Conservation (phyloP, 78 protist genomes). For the Dictyostelium firmibasis region DNA sequence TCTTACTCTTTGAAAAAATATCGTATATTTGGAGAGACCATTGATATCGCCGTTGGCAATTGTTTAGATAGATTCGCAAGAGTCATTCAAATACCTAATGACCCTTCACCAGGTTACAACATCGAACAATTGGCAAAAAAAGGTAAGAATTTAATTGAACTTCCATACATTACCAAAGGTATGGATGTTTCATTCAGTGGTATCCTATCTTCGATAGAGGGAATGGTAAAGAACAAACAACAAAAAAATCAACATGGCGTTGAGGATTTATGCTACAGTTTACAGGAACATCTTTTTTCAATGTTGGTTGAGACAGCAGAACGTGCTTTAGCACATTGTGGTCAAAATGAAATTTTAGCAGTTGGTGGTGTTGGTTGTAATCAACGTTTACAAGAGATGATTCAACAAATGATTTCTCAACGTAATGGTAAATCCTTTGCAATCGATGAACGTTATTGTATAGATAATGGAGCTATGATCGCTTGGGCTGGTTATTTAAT, state of each 20-base stretch:
- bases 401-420: conserved; percentile 94
- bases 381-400: conserved; percentile 92
- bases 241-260: conserved; percentile 15
- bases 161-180: conserved; percentile 98
- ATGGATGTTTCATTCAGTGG: conserved; percentile 98
- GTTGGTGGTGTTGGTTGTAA: conserved; percentile 99
- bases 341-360: conserved; percentile 92
- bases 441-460: conserved; percentile 98
- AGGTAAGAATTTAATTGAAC: conserved; percentile 84
- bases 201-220: conserved; percentile 88
- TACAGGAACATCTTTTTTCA: conserved; percentile 97
- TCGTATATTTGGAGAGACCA: conserved; percentile 99
- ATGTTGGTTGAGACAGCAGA: conserved; percentile 99
- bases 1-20: conserved; percentile 87
- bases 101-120: conserved; percentile 99
- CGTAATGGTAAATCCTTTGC: conserved; percentile 92
- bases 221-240: conserved; percentile 13
- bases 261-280: conserved; percentile 94
- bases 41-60: conserved; percentile 99
- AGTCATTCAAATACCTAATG: conserved; percentile 93
- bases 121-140: conserved; percentile 97
- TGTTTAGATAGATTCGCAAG: conserved; percentile 96
- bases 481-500: conserved; percentile 95
- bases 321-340: conserved; percentile 98
- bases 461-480: conserved; percentile 99